phyloP scores from a whole-genome alignment of 345 rosid species.

The Passiflora organensis region DNA sequence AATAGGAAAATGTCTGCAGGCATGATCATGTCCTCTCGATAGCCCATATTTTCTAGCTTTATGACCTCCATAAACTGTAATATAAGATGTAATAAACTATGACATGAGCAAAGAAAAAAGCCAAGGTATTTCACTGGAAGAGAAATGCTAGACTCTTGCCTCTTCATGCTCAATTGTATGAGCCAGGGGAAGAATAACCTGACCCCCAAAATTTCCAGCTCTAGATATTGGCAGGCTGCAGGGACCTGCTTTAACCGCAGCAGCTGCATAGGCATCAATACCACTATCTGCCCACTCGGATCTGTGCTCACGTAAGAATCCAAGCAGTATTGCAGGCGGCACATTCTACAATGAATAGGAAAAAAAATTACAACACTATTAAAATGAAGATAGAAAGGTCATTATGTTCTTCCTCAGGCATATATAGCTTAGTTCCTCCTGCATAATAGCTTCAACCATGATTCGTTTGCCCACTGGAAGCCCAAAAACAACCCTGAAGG shows the following conservation, averaged over 20 bases:
- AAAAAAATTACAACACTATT: background rate
- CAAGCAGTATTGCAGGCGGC: constrained; percentile 90
- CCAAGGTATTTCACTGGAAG: too few species aligned
- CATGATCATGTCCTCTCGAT: constrained; percentile 82
- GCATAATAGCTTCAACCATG: too few species aligned
- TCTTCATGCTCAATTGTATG: constrained; percentile 96
- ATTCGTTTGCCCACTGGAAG: too few species aligned
- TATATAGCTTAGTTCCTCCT: too few species aligned
- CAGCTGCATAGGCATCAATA: constrained; percentile 91
- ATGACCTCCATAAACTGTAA: constrained; percentile 87
- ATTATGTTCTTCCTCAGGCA: too few species aligned
- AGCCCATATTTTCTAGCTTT: constrained; percentile 80
- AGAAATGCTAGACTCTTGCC: constrained; percentile 42
- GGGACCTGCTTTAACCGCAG: constrained; percentile 92
- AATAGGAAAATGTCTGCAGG: constrained; percentile 84
- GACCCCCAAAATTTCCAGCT: constrained; percentile 85
- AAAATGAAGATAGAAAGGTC: background rate
- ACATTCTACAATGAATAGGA: constrained; percentile 52
- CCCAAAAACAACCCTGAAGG: too few species aligned
- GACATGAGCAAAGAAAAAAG: background rate
- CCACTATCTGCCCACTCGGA: constrained; percentile 99
- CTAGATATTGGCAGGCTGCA: constrained; percentile 74
- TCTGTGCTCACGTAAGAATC: constrained; percentile 94
- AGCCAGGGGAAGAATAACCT: constrained; percentile 93
- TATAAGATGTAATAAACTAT: constrained; percentile 1